Percentiles rank a stretch among this genome's conserved stretches.
Evolutionary conservation across 139 green algal genomes (phyloP).

Genomic region (Nannochloris sp.): DNA sequence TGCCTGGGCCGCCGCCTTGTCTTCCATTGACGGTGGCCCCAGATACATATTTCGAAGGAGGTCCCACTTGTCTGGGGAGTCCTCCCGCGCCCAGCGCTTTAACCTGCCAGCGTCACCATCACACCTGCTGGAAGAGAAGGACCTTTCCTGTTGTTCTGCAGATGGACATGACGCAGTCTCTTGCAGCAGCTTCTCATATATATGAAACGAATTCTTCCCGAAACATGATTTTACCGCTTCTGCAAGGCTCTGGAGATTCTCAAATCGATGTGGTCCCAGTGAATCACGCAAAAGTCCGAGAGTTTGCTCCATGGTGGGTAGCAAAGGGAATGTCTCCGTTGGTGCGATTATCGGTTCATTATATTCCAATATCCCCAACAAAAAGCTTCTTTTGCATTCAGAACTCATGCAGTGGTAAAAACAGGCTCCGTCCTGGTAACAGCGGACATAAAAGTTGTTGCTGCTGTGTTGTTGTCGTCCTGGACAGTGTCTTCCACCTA

Average conservation of each 20-base stretch:
- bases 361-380: neutral
- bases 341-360: neutral
- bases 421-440: neutral
- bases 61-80: neutral
- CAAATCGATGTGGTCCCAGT: neutral
- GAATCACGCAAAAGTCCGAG: neutral
- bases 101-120: neutral
- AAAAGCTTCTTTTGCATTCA: neutral
- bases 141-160: neutral
- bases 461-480: neutral
- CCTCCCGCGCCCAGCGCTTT: neutral
- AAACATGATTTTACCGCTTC: neutral
- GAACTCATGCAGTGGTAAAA: neutral
- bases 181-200: neutral
- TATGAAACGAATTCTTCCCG: slow-evolving; percentile 1
- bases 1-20: neutral
- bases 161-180: neutral
- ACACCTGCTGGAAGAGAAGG: neutral
- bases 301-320: slow-evolving; percentile 1
- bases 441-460: neutral
- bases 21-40: neutral
- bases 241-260: slow-evolving; percentile 2
- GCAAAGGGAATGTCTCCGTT: neutral
- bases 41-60: neutral
- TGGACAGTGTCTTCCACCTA: too few species aligned